These are phyloP conservation scores for Prunus kanzakura DNA, from an alignment of 306 rosid genomes.

Conservation along the genomic window DNA sequence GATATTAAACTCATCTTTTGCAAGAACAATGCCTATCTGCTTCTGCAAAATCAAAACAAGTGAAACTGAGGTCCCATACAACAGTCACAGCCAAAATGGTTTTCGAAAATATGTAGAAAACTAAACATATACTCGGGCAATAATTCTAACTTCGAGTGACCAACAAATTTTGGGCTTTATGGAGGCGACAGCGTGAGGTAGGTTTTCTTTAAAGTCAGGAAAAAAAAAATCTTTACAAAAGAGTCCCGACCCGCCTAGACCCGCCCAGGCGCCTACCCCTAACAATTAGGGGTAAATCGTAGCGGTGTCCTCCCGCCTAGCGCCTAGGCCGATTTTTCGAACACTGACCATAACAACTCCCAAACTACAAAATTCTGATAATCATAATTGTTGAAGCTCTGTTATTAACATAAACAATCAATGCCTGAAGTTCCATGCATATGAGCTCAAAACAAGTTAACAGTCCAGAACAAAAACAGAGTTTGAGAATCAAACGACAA, in stretches of 20 bases:
- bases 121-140: neutral
- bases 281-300: too few relatives aligned
- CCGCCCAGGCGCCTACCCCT: too few relatives aligned
- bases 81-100: neutral
- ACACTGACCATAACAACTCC: neutral
- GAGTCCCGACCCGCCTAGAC: too few relatives aligned
- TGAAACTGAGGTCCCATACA: neutral
- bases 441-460: neutral
- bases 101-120: neutral
- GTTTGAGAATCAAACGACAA: neutral
- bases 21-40: constrained; percentile 17
- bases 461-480: neutral
- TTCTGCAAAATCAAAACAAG: constrained; percentile 32
- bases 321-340: too few relatives aligned
- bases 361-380: neutral
- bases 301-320: too few relatives aligned
- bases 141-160: neutral
- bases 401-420: neutral
- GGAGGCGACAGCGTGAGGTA: too few relatives aligned
- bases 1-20: constrained; percentile 77
- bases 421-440: neutral
- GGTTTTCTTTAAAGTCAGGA: too few relatives aligned
- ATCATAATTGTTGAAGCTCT: too few relatives aligned
- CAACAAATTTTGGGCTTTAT: neutral
- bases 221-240: too few relatives aligned